Base-by-base conservation (phyloP, 257 asterid species). In the Solanum bulbocastanum region DNA sequence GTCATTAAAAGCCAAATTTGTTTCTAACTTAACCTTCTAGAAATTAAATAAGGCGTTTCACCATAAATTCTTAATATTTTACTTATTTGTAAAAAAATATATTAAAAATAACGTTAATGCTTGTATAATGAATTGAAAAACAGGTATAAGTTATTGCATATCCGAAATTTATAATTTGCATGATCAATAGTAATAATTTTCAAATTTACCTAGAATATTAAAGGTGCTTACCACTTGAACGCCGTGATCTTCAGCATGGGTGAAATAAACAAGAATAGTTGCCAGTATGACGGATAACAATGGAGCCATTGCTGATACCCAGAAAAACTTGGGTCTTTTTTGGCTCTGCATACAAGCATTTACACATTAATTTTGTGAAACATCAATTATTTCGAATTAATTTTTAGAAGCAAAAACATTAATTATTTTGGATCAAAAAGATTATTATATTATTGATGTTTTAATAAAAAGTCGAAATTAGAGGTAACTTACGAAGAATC, bases 261-360 rank as follows among this genome's bases (percentile, higher is more conserved):
- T 95, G 87, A 96, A 78, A 88, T 93, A 97, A 56, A 95, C 99
- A 22, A 96, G 92, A 79, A 97, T 69, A 82, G 95, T 97, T 46
- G 96, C 99, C 89, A 96, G 49, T 84, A 97, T 90, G n/a, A 97
- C 98, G 1, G 99, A 91, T 4, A 94, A 92, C 81, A 97, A 86
- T 18, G 99, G 99, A 86, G 98, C 98, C 94, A 95, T 95, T 22
- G 99, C 99, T 81, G 99, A 96, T 89, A 97, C 88, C 99, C 99
- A 97, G 88, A 97, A 97, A 16, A 95, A 88, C 18, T 84, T 93
- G 46, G 98, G 92, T 66, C 87, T 94, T 90, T 87, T 96, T 83
- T 97, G 94, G 92, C 99, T 97, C 99, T 97, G 94, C 93, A 92
- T 23, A 5, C 30, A 33, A n/a, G 1, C 68, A 81, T 46, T 7